A percentile compares a stretch with the other conserved stretches of the same genome.
Evolutionary conservation across 2,329 filamentous ascomycete genomes (phyloP).

Genomic region (Fusarium anguioides): DNA sequence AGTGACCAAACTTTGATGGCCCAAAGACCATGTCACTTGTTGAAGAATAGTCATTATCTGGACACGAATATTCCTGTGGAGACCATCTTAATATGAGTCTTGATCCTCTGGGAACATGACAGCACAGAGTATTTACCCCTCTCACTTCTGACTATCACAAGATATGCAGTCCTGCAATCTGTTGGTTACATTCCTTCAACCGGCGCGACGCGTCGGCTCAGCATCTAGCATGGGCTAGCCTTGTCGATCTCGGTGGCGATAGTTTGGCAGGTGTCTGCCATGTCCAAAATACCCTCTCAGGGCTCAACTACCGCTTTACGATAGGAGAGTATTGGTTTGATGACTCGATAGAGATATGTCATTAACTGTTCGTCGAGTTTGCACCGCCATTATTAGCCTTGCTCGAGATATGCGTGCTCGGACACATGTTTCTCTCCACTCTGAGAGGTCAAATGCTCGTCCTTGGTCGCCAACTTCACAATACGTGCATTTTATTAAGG

Average conservation of each 20-base stretch:
- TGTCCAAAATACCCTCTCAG: neutral
- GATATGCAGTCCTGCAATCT: slow-evolving; percentile 4
- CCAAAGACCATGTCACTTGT: neutral
- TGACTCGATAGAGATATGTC: neutral
- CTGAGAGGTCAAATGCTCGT: neutral
- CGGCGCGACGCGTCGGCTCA: slow-evolving; percentile 16
- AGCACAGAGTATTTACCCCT: slow-evolving; percentile 1
- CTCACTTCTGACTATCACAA: neutral
- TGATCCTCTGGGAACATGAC: neutral
- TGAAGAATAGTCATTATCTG: neutral
- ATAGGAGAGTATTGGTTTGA: neutral
- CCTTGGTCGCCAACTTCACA: neutral
- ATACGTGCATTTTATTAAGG: neutral
- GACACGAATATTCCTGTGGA: neutral
- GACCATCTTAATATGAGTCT: neutral
- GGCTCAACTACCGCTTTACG: neutral
- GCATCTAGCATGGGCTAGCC: slow-evolving; percentile 32
- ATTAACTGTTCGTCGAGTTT: neutral
- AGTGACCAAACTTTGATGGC: slow-evolving; percentile 27
- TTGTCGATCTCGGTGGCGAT: slow-evolving; percentile 43
- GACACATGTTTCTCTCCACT: neutral
- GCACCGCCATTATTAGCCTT: neutral
- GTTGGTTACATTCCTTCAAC: slow-evolving; percentile 15
- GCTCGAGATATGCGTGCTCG: neutral
- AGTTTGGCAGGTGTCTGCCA: neutral